These are phyloP conservation scores for Lobosporangium transversale DNA, from an alignment of 192 early-diverging fungal genomes.

Conservation along the genomic window DNA sequence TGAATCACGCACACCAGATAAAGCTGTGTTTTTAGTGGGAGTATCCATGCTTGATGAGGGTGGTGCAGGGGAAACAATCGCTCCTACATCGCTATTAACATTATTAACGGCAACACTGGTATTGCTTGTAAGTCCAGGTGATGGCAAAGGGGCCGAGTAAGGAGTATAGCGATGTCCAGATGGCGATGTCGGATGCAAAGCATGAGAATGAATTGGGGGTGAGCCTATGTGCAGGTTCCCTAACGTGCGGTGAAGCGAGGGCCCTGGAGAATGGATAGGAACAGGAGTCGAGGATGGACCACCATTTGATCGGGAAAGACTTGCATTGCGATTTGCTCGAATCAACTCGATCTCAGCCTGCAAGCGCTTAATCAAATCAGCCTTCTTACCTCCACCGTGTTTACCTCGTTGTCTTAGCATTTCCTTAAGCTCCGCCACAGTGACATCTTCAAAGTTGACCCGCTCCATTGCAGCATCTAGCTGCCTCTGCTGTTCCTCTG, in stretches of 20 bases:
- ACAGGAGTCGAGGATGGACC: constrained; percentile 15
- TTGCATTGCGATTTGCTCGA: constrained; percentile 54
- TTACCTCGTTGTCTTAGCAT: constrained; percentile 73
- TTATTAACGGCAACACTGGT: neutral
- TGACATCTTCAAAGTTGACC: constrained; percentile 80
- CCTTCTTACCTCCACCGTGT: constrained; percentile 78
- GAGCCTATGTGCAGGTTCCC: constrained; percentile 55
- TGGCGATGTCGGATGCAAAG: constrained; percentile 36
- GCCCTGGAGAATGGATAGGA: constrained; percentile 17
- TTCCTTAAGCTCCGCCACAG: constrained; percentile 78
- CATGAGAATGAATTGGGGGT: constrained; percentile 37
- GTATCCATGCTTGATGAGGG: neutral
- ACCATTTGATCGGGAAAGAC: neutral
- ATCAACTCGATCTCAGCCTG: constrained; percentile 66
- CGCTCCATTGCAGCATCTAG: constrained; percentile 71
- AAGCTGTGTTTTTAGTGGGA: constrained; percentile 18
- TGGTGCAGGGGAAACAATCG: neutral
- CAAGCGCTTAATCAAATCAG: constrained; percentile 71
- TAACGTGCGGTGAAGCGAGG: constrained; percentile 47
- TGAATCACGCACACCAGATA: constrained; percentile 7
- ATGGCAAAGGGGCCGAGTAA: constrained; percentile 26
- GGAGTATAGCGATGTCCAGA: constrained; percentile 38
- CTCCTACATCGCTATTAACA: constrained; percentile 3
- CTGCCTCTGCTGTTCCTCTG: constrained; percentile 62
- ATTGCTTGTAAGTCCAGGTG: constrained; percentile 9